Base-by-base conservation (phyloP, 768 basidiomycete species). In the Phylloporus rhodoxanthus region DNA sequence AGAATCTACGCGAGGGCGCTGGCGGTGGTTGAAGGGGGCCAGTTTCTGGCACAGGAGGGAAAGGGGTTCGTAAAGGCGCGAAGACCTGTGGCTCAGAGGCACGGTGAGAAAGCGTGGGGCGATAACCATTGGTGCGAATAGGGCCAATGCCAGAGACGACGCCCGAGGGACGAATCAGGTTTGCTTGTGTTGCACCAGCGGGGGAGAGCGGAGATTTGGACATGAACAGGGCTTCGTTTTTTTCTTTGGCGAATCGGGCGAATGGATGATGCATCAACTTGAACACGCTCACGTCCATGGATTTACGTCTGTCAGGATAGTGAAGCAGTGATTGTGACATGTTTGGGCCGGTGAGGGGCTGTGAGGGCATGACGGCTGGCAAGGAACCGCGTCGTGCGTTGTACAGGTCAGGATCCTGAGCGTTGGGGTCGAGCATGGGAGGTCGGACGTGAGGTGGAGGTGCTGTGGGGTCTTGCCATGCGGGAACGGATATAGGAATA, bases 381-480 rank as follows among this genome's bases (percentile, higher is more conserved):
- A 83, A 70, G 4, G 82, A 84, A 15, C 80, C 78, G 29, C 82
- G 77, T 49, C 81, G 65, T 47, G 55, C 54, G 61, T 53, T 70
- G 63, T 69, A 55, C 55, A 69, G 48, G 59, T 70, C 63, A 55
- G 60, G 48, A 59, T 70, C 58, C 57, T 62, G 56, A 47, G 47
- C 48, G 46, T 29, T 58, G 47, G 50, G 33, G 19, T 58, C 59
- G 29, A 57, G 59, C 45, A 56, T 47, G 21, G 29, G 52, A 57
- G 32, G 62, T 54, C 53, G 68, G 43, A 59, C 15, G 48, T 61
- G 61, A 37, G 57, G 58, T 41, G 56, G 55, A n/a, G 52, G 52
- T 0, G 54, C 65, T 37, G 73, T 64, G 8, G 75, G 68, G 39
- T 64, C 64, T 19, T 66, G 59, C 70, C 72, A 72, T 0, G 39